Conservation (phyloP, 495 filamentous ascomycete species). For the Penicillium chermesinum region DNA sequence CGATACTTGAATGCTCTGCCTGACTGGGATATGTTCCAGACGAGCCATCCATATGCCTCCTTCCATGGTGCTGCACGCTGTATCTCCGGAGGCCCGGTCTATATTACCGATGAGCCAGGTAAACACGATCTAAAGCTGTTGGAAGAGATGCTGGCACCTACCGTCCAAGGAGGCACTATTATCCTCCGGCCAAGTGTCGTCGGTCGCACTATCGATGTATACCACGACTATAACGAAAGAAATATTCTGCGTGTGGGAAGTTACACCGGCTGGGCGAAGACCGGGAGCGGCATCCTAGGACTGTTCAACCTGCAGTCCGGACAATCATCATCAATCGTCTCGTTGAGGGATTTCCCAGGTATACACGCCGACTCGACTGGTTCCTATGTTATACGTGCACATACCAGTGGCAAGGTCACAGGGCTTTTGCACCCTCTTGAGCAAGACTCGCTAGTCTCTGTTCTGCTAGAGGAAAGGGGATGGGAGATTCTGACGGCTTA, state of each 20-base stretch:
- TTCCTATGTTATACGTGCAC: slow-evolving; percentile 66
- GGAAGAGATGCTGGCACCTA: slow-evolving; percentile 67
- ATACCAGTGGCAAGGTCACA: slow-evolving; percentile 62
- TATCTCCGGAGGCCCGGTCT: slow-evolving; percentile 86
- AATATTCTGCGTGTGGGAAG: slow-evolving; percentile 73
- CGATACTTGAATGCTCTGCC: slow-evolving; percentile 67
- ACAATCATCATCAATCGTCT: slow-evolving; percentile 58
- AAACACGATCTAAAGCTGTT: slow-evolving; percentile 71
- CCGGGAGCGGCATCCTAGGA: slow-evolving; percentile 72
- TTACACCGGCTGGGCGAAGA: slow-evolving; percentile 57
- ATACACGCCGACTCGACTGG: slow-evolving; percentile 34
- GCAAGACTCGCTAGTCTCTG: slow-evolving; percentile 43
- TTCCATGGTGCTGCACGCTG: slow-evolving; percentile 90
- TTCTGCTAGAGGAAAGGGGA: slow-evolving; percentile 56
- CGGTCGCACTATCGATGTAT: slow-evolving; percentile 65
- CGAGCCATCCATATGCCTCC: slow-evolving; percentile 64
- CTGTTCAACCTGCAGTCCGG: slow-evolving; percentile 71
- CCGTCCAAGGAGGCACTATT: slow-evolving; percentile 61
- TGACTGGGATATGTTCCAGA: slow-evolving; percentile 99
- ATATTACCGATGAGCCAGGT: slow-evolving; percentile 85
- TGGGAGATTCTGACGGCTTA: slow-evolving; percentile 82
- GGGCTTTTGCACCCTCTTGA: slow-evolving; percentile 36
- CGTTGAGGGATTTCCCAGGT: slow-evolving; percentile 68
- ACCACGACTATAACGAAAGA: slow-evolving; percentile 66
- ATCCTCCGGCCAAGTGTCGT: slow-evolving; percentile 69